Base-by-base conservation (phyloP, 805 yeast species). In the Pichia scutulata region DNA sequence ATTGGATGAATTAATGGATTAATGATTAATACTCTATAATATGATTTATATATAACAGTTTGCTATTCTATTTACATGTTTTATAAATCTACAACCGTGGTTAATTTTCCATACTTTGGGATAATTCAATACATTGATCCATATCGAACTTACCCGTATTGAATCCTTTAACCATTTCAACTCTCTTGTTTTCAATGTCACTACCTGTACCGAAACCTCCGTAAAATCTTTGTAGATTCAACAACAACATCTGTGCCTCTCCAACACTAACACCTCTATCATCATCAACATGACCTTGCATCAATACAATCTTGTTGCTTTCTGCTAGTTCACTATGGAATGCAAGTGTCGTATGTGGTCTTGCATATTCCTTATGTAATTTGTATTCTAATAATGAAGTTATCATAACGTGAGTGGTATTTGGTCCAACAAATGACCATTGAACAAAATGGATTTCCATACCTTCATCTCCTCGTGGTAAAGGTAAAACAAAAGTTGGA, bases 301-400 rank as follows among this genome's bases (percentile, higher is more conserved):
- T 86, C 56, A 93, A 70, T 0, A 87, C 87, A 1, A 87, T 51
- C 0, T 74, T 81, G 54, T 86, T 83, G 16, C 75, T 73, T 0
- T 73, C 67, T 6, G 69, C 70, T 46, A 92, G 69, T 50, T 93
- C 97, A 42, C 83, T 80, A 69, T 92, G 97, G 73, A 92, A 86
- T 67, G 82, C 80, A 55, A 93, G 72, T 0, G 96, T 87, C 0
- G 97, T 89, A 66, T 93, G 98, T 1, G 99, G 98, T 63, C 88
- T 84, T 10, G 99, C 96, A 67, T 75, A 93, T 63, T 92, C 97
- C 50, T 79, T 80, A 62, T 92, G 97, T 26, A 89, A 75, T 66
- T 92, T 89, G 68, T 81, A 93, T 68, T 93, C 98, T 1, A 93
- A 90, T 55, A 93, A 75, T 0, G 97, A 82, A 2, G 99, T 93